These are phyloP conservation scores for Inonotus hispidus DNA, from an alignment of 1,284 basidiomycete species.

Conservation along the genomic window DNA sequence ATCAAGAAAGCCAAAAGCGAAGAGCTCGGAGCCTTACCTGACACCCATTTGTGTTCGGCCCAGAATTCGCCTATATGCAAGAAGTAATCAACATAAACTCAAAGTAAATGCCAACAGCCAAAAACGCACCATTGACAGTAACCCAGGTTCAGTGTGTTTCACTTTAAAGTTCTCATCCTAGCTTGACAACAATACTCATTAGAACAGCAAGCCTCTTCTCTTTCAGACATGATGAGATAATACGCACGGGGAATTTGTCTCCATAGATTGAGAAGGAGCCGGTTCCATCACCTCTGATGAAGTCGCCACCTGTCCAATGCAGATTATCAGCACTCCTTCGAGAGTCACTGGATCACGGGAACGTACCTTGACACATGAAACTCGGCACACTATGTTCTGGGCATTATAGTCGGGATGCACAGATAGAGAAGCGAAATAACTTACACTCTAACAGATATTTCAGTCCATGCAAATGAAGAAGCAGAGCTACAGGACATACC, in stretches of 20 bases:
- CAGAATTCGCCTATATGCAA: constrained; percentile 76
- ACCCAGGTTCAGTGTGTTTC: constrained; percentile 81
- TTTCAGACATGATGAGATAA: background rate
- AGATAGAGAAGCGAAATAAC: constrained; percentile 24
- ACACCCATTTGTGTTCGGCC: constrained; percentile 88
- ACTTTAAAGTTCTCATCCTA: constrained; percentile 93
- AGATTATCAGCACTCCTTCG: constrained; percentile 10
- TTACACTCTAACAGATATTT: constrained; percentile 58
- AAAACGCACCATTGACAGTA: constrained; percentile 74
- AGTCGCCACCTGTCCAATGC: constrained; percentile 70
- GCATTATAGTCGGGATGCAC: background rate
- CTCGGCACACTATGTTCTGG: constrained; percentile 53
- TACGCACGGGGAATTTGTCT: constrained; percentile 76
- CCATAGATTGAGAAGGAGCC: constrained; percentile 95
- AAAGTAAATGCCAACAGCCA: background rate
- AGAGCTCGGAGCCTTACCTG: constrained; percentile 45
- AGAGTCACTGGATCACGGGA: background rate
- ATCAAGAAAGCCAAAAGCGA: background rate
- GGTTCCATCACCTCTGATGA: constrained; percentile 87
- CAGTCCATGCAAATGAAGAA: background rate
- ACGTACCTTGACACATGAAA: constrained; percentile 81
- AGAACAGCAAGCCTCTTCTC: background rate
- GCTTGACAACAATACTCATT: background rate
- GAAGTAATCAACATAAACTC: constrained; percentile 1
- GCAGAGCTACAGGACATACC: constrained; percentile 43